Evolutionary conservation across 164 flowering plant species (phyloP), one percentile per base, ranked within the genome.

Genomic region (Dillenia suffruticosa): DNA sequence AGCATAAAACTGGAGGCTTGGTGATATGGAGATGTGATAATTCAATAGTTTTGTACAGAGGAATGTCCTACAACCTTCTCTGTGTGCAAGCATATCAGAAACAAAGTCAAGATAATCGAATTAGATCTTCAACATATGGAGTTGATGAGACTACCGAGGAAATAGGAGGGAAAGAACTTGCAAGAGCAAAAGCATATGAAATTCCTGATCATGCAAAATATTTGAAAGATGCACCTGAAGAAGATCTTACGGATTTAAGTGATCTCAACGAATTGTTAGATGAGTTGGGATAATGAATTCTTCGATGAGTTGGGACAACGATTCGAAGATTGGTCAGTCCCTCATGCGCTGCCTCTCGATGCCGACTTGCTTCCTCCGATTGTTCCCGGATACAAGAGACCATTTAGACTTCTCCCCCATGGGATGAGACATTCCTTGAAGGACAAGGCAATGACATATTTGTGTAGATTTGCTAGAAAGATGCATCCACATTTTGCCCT

Each of bases 1-100:
- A 94, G 99, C 75, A 78, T 26, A 89, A 73, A 84, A 88, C 96
- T 11, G 96, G 99, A 61, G 99, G 99, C 26, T 59, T 94, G 74
- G 94, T 91, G 66, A 86, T 91, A 68, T 91, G 87, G 90, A 89
- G 97, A 75, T 84, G 90, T 15, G 99, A 97, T 49, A 84, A 92
- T 74, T 86, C 86, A 53, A 57, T 94, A 4, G 97, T 85, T 45
- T 68, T 94, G 67, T 94, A 75, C 75, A 79, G 97, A 64, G 99
- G 99, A 73, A 77, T 85, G 85, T 26, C 79, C 15, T 94, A 90
- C 76, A 77, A 87, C 55, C 84, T 90, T 63, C 81, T 60, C 45
- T 87, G 95, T 76, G 89, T 86, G 44, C 79, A 83, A 72, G 69
- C 82, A 51, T 94, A 72, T 72, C 63, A 58, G 22, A 60, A 70